Evolutionary conservation across 345 rosid species (phyloP).

Genomic region (Eucalyptus dawsonii): DNA sequence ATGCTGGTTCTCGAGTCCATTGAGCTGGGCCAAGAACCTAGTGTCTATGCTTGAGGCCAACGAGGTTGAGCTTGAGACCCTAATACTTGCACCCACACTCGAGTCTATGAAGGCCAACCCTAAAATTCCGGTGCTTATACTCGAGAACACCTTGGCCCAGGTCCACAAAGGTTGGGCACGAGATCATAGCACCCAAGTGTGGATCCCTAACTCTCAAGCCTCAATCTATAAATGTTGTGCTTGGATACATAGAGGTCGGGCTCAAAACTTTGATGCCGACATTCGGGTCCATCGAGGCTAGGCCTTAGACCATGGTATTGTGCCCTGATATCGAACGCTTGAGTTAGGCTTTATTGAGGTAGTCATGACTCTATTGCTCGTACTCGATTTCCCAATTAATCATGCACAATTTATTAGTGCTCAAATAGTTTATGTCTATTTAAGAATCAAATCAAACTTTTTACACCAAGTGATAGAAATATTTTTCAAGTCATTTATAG

Average conservation of each 20-base stretch:
- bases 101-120: background rate
- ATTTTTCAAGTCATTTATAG: no score
- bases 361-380: background rate
- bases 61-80: no score
- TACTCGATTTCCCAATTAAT: background rate
- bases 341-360: background rate
- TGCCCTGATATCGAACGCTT: background rate
- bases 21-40: no score
- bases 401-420: background rate
- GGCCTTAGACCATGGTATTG: background rate
- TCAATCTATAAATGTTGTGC: no score
- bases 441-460: no score
- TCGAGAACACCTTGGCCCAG: background rate
- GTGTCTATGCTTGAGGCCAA: no score
- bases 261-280: background rate
- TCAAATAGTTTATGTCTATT: background rate
- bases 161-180: background rate
- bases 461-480: background rate
- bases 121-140: fast-evolving
- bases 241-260: background rate
- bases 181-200: background rate
- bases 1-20: background rate
- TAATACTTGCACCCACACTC: background rate
- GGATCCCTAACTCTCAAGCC: no score
- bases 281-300: background rate